Base-by-base conservation (phyloP, 2,329 filamentous ascomycete species). In the Sarocladium kiliense region DNA sequence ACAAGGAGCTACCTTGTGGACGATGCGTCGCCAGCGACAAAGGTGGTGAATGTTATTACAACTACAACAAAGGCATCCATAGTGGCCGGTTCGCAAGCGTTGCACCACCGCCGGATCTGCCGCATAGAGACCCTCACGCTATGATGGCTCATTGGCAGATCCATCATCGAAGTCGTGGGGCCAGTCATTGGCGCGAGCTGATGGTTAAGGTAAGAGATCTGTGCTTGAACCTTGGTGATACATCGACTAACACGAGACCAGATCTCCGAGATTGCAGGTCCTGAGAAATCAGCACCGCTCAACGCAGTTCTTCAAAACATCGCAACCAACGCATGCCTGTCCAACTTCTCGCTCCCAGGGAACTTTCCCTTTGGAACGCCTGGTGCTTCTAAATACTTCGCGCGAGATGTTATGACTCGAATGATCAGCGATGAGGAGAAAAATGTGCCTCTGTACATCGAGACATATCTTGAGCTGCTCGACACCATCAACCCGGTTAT, bases 351-450 rank as follows among this genome's bases (percentile, higher is more conserved):
- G 11, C 58, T 71, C 4, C 68, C 68, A 0, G 67, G 66, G 7
- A 71, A 71, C 58, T 71, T 70, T 44, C 69, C 69, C n/a, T 71
- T 71, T 58, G 68, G 69, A 6, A 71, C 68, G 0, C 68, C 67
- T 4, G 67, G 65, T 1, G 66, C 69, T 0, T 61, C 60, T 11
- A 70, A 69, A 54, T 71, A 70, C 58, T 65, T 60, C 53, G 53
- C 67, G 0, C 62, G 66, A 12, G 67, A 70, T 39, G 61, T 62
- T 5, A 64, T 70, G 2, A 63, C 61, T n/a, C 60, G 63, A 23
- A 60, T 71, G 14, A 56, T 71, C 11, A 62, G 65, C 1, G 58
- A 56, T 7, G 67, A 71, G 57, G 60, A 16, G 9, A 49, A 59
- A 21, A 64, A 62, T 41, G 62, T 59, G 34, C 57, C 61, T 7